Base-by-base conservation (phyloP, 768 basidiomycete genomes). In the Naganishia vishniacii region DNA sequence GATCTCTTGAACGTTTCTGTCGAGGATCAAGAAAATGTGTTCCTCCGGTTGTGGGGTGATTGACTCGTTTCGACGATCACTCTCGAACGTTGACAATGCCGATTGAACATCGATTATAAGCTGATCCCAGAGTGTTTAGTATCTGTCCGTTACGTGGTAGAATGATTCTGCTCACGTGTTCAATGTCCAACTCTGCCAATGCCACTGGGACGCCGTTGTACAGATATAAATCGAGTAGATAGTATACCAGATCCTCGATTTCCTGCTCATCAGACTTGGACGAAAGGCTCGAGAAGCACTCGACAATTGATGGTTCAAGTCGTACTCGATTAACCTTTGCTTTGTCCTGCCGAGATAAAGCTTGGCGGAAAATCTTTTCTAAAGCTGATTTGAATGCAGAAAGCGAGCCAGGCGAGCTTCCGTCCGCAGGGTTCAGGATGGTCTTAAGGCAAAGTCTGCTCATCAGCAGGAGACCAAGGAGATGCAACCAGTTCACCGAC, bases 161-260 rank as follows among this genome's bases (percentile, higher is more conserved):
- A 37, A 15, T n/a, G 23, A 34, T 18, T 4, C 18, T 9, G 64
- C 80, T 66, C n/a, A 93, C 85, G 73, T 91, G 89, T 70, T 88
- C 87, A 51, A 94, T 82, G 73, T 98, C 94, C 8, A 97, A 84
- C 74, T 99, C 94, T 23, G 91, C 87, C 45, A 88, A 84, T 0
- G 91, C 90, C 26, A 98, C 84, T 0, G 87, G 86, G 2, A 91
- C 82, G 0, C 94, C 93, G 66, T 92, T 87, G 78, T 94, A 89
- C 72, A 94, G 91, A 73, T 94, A 94, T 0, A 95, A 81, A 72
- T 97, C 95, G 25, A 98, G 81, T 32, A 97, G 82, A 78, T 94
- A 97, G 74, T 92, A 97, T 2, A 90, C 84, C 34, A 97, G 80
- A 73, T 99, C 95, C 75, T 98, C 95, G 9, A 97, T 80, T 72